Base-by-base conservation (phyloP, 805 yeast genomes). In the Blastobotrys muscicola region DNA sequence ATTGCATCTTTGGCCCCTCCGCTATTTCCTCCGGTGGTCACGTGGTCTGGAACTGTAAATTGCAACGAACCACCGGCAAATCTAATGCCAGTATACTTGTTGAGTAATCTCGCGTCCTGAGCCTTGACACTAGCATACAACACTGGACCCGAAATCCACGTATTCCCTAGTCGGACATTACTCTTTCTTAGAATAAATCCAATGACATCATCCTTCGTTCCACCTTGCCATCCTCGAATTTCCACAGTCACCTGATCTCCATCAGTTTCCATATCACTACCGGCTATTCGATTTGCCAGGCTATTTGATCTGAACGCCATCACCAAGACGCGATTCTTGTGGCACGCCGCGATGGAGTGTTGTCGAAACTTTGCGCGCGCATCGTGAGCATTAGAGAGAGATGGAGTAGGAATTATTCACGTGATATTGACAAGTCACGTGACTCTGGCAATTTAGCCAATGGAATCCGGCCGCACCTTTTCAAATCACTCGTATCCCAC, bases 201-300 rank as follows among this genome's bases (percentile, higher is more conserved):
- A 8, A 82, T 68, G 46, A 86, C 68, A 46, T 86, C 94, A 13
- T 72, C 78, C 47, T 71, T 69, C 1, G 82, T 60, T 1, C 87
- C 94, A 47, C 85, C 84, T 47, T 82, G 79, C 96, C 96, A 87
- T 37, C 87, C 85, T 33, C 70, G 65, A 8, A 86, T 70, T 50
- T 82, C 85, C 8, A 86, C 71, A 2, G 72, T 67, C 3, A 75
- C 67, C 30, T 20, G 14, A 10, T 39, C 41, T 23, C 34, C 13
- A 11, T 37, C 30, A 11, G 39, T 26, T 8, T 23, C 33, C 39
- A 26, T 26, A 10, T 20, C 26, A 6, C 26, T 20, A 20, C 26
- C 39, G 29, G 14, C 26, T 29, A 40, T 9, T 4, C 29, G 36
- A 9, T 12, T 32, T 4, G 34, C 14, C 14, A 32, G 7, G 14